Base-by-base conservation (phyloP, 106 monocot species). In the Phalaenopsis equestris region DNA sequence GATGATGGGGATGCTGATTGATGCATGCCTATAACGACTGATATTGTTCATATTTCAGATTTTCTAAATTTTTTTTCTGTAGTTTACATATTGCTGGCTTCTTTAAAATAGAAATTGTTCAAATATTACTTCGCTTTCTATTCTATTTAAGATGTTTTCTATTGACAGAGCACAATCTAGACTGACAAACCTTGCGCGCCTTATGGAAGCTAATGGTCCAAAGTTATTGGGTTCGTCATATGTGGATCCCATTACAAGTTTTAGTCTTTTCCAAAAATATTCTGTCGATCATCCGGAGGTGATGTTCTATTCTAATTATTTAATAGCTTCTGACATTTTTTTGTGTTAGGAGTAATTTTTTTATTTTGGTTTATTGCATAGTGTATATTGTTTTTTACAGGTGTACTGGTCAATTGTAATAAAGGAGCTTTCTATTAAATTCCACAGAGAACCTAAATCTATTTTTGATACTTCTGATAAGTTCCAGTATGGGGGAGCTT, bases 351-450 rank as follows among this genome's bases (percentile, higher is more conserved):
- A 49, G 8, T 48, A 76, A 42, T 24, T 76, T 23, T 4, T 2
- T 48, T 49, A 42, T 24, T 76, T 23, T 4, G 76, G 64, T 39
- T 11, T 58, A 36, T 37, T 49, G 36, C 42, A n/a, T 0, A 47
- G 70, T 52, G 79, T 48, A 47, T 57, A 12, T 72, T 38, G 56
- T 45, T 52, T 84, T 65, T 86, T 79, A 78, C 80, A 97, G 97
- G 86, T 88, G 10, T 94, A 94, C 46, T 97, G 94, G 94, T 88
- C 92, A 73, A 85, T 94, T 83, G 87, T 92, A 73, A 23, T 90
- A 58, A 92, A 90, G 77, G 89, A 97, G 79, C 89, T 97, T 41
- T 86, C 92, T 12, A 75, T 97, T 74, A 81, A 21, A 43, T 97
- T 97, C 75, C 90, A 84, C 57, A 70, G 86, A 43, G 68, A 48